A percentile compares a stretch with the other conserved stretches of the same genome.
Conservation (phyloP, 106 monocot species). For the Acorus calamus region DNA sequence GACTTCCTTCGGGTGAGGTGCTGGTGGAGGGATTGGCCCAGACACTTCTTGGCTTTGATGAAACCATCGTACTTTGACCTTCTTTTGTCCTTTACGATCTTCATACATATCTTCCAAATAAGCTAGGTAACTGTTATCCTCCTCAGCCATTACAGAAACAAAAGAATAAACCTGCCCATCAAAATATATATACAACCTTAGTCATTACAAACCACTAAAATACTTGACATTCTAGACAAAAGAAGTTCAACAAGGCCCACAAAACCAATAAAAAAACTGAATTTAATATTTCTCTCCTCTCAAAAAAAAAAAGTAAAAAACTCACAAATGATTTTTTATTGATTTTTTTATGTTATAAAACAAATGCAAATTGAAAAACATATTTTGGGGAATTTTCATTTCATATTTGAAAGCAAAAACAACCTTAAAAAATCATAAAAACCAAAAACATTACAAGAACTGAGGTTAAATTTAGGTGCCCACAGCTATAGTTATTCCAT, state of each 20-base stretch:
- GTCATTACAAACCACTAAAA: too few species aligned
- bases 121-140: constrained; percentile 70
- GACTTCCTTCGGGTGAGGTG: constrained; percentile 77
- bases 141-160: constrained; percentile 83
- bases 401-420: neutral
- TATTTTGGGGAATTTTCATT: neutral
- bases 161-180: constrained; percentile 65
- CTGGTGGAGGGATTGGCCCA: constrained; percentile 64
- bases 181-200: too few species aligned
- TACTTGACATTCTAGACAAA: too few species aligned
- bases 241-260: too few species aligned
- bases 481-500: constrained; percentile 67
- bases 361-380: too few species aligned
- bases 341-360: too few species aligned
- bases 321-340: too few species aligned
- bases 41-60: constrained; percentile 79
- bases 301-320: neutral
- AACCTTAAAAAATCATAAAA: neutral
- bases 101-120: constrained; percentile 99
- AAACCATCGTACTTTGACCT: constrained; percentile 95
- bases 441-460: too few species aligned
- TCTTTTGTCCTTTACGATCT: constrained; percentile 93
- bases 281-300: too few species aligned
- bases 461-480: neutral
- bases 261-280: too few species aligned